Base-by-base conservation (phyloP, 2,329 filamentous ascomycete species). In the Immersiporthe knoxdaviesiana region DNA sequence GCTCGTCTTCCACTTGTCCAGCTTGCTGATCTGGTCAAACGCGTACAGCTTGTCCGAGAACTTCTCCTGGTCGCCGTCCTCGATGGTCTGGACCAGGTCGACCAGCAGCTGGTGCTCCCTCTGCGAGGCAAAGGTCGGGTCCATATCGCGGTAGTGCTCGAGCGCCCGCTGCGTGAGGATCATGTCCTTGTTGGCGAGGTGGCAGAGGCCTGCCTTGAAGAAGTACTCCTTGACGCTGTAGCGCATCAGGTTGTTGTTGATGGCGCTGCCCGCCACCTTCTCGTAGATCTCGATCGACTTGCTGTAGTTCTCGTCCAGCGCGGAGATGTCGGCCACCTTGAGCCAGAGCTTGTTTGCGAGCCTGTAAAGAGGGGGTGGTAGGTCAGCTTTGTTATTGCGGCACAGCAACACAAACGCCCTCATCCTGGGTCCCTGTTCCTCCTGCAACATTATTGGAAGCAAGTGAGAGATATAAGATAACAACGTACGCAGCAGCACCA, bases 1-100 rank as follows among this genome's bases (percentile, higher is more conserved):
- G 41, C 91, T 92, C 64, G 92, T 97, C 91, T 97, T 97, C 95
- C 95, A 98, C 84, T 95, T 96, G 78, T 97, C 94, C 76, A 98
- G 83, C 84, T 96, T 96, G 82, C 90, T 96, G 82, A 97, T 85
- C 83, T 97, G 92, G 79, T 97, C 94, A 77, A 89, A 98, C 79
- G 95, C 90, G 84, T 92, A 97, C 72, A 96, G 81, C 79, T 94
- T 94, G 77, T 97, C 93, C 30, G 91, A 88, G 76, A 97, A 98
- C 71, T 86, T 84, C 75, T 97, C 93, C 78, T 92, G 90, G 75
- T 97, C 92, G 68, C 90, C 90, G 41, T 88, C 86, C 77, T 96
- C 90, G 69, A 97, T 85, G 4, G 92, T 88, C 70, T 91, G 89
- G 41, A 88, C 83, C 50, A 98, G 83, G 78, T 97, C 94, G 10